Base-by-base conservation (phyloP, 441 rosid genomes). In the Euphorbia celastroides region DNA sequence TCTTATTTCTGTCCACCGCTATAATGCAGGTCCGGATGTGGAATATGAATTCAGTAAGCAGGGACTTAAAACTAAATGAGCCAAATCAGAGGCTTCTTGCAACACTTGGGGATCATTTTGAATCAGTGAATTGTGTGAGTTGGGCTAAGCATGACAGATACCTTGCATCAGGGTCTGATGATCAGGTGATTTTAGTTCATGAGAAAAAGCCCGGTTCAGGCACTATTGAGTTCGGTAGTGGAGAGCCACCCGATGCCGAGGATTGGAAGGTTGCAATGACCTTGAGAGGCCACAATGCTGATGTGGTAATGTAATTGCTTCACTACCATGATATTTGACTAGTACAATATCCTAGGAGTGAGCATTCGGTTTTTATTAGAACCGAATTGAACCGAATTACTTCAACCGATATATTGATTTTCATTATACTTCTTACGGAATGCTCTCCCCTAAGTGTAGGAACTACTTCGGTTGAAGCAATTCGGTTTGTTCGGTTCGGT, bases 131-230 rank as follows among this genome's bases (percentile, higher is more conserved):
- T 78, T 94, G 99, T 77, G 96, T 94, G 68, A 83, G 99, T 76
- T 94, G 99, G 98, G 98, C 99, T 30, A 94, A 92, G 83, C 91
- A 92, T 72, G 90, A 97, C 16, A 81, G 93, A 50, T 87, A 76
- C 62, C 78, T 94, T 66, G 99, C 99, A 59, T 92, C 99, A 16
- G 97, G 97, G 30, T 94, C 99, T 70, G 99, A 94, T 74, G 99
- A 94, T 83, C 92, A 89, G 78, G 92, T 83, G 68, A 89, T 94
- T 80, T 78, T 86, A 68, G 72, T 89, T 70, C 99, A 94, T 62
- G 99, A 94, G 78, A 87, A 87, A 75, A 94, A 94, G 84, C 96
- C 98, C 75, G 98, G 97, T 77, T 87, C 99, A 26, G 99, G 98
- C 60, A 88, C 94, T 57, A 89, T 94, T 46, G 98, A 92, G 74